These are phyloP conservation scores for Colletotrichum paranaense DNA, from an alignment of 2,329 filamentous ascomycete genomes.

Conservation along the genomic window DNA sequence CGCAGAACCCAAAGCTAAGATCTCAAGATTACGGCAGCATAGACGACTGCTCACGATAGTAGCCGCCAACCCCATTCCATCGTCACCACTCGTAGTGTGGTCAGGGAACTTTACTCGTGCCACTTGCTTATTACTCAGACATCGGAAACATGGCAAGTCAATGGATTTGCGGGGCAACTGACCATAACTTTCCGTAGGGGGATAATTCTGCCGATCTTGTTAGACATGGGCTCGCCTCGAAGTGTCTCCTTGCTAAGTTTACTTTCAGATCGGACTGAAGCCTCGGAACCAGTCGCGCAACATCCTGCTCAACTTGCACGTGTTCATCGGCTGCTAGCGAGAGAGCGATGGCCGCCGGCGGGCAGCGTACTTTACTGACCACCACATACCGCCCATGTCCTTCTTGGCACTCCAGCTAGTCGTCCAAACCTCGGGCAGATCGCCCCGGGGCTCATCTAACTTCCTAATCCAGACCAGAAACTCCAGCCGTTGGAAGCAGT, in stretches of 20 bases:
- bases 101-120: not conserved
- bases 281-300: not conserved
- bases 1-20: not conserved
- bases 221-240: not conserved
- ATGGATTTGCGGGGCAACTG: not conserved
- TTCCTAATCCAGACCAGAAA: not conserved
- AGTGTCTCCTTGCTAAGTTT: not conserved
- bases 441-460: not conserved
- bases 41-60: not conserved
- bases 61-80: not conserved
- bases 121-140: not conserved
- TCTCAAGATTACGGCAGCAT: not conserved
- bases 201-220: not conserved
- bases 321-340: not conserved
- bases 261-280: not conserved
- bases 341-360: not conserved
- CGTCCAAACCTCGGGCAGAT: not conserved
- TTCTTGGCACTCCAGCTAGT: not conserved
- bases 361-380: not conserved
- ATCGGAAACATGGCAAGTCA: not conserved
- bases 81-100: not conserved
- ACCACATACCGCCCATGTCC: no score
- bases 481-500: not conserved
- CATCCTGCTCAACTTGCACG: not conserved
- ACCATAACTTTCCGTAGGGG: not conserved